These are phyloP conservation scores for Rusavskia elegans DNA, from an alignment of 495 filamentous ascomycete genomes.

Conservation along the genomic window DNA sequence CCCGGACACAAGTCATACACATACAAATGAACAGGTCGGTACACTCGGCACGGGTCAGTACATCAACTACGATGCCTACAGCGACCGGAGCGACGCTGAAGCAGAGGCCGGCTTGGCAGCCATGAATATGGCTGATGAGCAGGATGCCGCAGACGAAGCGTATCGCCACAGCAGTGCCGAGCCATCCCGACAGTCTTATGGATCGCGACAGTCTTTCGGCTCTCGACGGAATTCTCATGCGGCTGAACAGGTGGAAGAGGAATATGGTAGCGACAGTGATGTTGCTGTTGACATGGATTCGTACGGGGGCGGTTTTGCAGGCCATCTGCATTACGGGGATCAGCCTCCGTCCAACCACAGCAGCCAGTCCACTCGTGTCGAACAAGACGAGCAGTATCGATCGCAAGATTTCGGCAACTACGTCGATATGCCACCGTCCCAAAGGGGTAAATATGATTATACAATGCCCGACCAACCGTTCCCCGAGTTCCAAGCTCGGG, in stretches of 20 bases:
- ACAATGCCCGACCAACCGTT: conserved; percentile 32
- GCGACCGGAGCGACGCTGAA: conserved; percentile 79
- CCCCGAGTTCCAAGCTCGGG: conserved; percentile 35
- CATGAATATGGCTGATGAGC: conserved; percentile 70
- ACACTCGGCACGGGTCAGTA: conserved; percentile 27
- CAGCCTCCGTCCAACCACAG: conserved; percentile 17
- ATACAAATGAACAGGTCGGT: conserved; percentile 37
- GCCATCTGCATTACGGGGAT: conserved; percentile 57
- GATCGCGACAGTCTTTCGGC: conserved; percentile 12
- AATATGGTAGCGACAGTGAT: conserved; percentile 51
- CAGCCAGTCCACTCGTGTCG: conserved; percentile 4
- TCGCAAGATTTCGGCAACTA: not conserved
- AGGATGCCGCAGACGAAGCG: conserved; percentile 43
- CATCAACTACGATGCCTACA: conserved; percentile 37
- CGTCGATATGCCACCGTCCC: not conserved
- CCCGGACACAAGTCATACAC: conserved; percentile 29
- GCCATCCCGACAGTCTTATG: conserved; percentile 20
- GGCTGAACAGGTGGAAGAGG: conserved; percentile 16
- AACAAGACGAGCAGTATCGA: conserved; percentile 12
- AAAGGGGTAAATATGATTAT: conserved; percentile 8
- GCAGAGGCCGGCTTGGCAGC: conserved; percentile 73
- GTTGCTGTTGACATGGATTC: conserved; percentile 53
- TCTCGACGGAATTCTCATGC: conserved; percentile 10
- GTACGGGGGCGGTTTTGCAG: conserved; percentile 61
- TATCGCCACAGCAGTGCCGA: conserved; percentile 40